Evolutionary conservation across 2,329 filamentous ascomycete genomes (phyloP), one percentile per base, ranked within the genome.

Genomic region (Chalaropsis ovoidea): DNA sequence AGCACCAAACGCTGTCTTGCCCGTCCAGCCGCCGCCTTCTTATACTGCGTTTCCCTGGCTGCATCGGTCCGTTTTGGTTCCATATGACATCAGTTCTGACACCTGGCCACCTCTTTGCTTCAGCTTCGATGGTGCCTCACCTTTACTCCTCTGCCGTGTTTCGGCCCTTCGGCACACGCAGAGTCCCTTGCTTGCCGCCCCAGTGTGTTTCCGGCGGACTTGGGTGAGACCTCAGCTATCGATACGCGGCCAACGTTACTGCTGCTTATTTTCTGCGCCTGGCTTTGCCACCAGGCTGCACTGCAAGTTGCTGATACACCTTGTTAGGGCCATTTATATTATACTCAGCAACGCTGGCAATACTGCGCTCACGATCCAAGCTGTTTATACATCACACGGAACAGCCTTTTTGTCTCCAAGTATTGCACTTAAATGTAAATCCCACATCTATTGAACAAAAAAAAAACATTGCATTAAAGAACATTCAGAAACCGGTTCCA

Each of bases 401-500:
- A 35, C 24, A 10, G 31, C 15, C 27, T 39, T 35, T 8, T 35
- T 7, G 13, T 17, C 47, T 62, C 47, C 39, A 43, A 62, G 27
- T 47, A 19, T 45, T 19, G 13, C 39, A 64, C 31, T 42, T 19
- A 24, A 62, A 42, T 56, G 39, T 24, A 65, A n/a, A 62, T 41
- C 27, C 31, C 17, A 42, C 54, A 62, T 65, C 64, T 65, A 65
- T 65, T 65, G 24, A 7, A 52, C 45, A 61, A n/a, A 58, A 43
- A 61, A 52, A 60, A 61, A 24, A 47, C 49, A 61, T 22, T 49
- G 42, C 47, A 54, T 56, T 42, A 60, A 61, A 31, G 39, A 54
- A 24, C 42, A 54, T 60, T 19, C 41, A 27, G 27, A 62, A 62
- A 62, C 61, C 61, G 43, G 42, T 39, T 49, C 61, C 61, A 15